These are phyloP conservation scores for Dunaliella sp. DNA, from an alignment of 139 green algal species.

Conservation along the genomic window DNA sequence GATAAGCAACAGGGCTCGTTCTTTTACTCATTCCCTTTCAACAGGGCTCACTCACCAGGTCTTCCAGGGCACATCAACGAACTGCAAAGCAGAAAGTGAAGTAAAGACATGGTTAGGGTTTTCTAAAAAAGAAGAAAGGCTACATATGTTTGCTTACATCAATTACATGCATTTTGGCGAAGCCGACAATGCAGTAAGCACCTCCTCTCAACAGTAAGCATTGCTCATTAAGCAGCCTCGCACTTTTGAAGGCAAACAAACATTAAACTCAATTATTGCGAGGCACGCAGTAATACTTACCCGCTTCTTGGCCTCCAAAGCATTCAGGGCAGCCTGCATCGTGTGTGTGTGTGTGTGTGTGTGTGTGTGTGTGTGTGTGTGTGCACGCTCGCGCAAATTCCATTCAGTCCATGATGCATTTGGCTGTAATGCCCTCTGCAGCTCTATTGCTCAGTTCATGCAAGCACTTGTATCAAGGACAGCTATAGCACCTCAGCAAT, in stretches of 20 bases:
- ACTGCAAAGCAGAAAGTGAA: background rate
- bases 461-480: background rate
- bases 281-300: background rate
- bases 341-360: background rate
- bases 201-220: background rate
- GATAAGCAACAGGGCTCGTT: too few relatives aligned
- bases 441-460: background rate
- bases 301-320: background rate
- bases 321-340: background rate
- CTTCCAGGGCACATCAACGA: background rate
- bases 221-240: background rate
- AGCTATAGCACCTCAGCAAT: background rate
- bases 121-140: background rate
- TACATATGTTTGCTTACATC: background rate
- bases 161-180: background rate
- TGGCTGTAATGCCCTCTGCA: too few relatives aligned
- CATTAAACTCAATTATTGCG: background rate
- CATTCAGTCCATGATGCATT: too few relatives aligned
- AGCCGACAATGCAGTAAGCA: background rate
- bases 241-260: background rate
- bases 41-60: background rate
- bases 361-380: background rate
- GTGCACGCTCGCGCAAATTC: background rate
- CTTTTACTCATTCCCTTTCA: background rate
- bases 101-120: background rate